Evolutionary conservation across 108 stramenopile species (phyloP).

Genomic region (Cyclotella sp.): DNA sequence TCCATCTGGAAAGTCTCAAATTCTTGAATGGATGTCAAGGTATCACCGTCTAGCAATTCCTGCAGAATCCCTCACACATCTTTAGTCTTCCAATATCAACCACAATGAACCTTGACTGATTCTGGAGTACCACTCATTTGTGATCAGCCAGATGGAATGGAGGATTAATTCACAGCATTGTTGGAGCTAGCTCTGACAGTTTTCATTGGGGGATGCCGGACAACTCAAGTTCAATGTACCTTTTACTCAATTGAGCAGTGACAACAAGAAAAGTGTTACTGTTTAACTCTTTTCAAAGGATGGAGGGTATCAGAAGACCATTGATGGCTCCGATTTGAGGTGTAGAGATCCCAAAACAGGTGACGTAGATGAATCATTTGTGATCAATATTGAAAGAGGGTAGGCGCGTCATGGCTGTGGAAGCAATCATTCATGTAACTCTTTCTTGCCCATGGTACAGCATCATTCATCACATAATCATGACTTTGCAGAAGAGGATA

Average conservation of each 20-base stretch:
- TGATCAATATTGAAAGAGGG: constrained; percentile 3
- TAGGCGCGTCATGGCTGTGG: constrained; percentile 12
- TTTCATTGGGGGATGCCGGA: constrained; percentile 46
- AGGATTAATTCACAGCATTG: constrained; percentile 62
- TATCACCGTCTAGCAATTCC: constrained; percentile 12
- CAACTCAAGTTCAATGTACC: constrained; percentile 65
- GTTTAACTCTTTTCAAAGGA: constrained; percentile 75
- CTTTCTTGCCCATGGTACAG: constrained; percentile 34
- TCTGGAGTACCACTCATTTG: constrained; percentile 71
- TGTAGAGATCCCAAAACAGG: constrained; percentile 82
- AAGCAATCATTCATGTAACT: constrained; percentile 35
- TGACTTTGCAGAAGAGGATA: constrained; percentile 17
- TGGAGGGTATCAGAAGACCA: constrained; percentile 71
- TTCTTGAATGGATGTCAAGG: not conserved
- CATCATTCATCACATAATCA: constrained; percentile 29
- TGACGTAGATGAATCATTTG: constrained; percentile 34
- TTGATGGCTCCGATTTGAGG: constrained; percentile 60
- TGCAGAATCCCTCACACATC: constrained; percentile 52
- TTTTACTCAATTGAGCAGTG: constrained; percentile 61
- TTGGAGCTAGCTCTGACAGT: constrained; percentile 58
- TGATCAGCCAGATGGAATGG: constrained; percentile 35
- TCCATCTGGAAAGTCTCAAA: constrained; percentile 78
- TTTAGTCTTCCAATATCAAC: constrained; percentile 83
- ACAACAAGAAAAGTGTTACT: constrained; percentile 46
- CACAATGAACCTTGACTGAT: constrained; percentile 71